Conservation (phyloP, 306 rosid genomes). For the Rubus parviflorus region DNA sequence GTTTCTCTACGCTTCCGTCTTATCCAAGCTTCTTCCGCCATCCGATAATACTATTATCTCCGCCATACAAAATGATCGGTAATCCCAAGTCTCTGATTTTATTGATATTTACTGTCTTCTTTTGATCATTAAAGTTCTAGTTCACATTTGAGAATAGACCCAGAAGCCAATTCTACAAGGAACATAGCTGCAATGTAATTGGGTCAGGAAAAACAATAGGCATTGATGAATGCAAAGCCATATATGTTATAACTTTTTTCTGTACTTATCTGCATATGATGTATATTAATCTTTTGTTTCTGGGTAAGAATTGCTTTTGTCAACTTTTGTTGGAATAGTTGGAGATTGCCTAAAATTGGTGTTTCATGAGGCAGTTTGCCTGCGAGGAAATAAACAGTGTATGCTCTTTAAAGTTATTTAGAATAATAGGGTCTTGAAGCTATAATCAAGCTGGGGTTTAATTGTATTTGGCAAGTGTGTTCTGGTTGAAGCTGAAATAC, state of each 20-base stretch:
- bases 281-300: background rate
- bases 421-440: background rate
- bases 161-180: background rate
- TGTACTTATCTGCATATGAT: background rate
- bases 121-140: background rate
- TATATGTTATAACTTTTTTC: too few relatives aligned
- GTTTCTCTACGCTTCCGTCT: constrained; percentile 52
- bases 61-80: constrained; percentile 82
- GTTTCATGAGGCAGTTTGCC: background rate
- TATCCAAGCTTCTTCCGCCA: constrained; percentile 71
- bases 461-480: background rate
- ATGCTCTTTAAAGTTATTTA: background rate
- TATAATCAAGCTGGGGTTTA: background rate
- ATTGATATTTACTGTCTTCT: background rate
- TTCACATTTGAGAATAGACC: background rate
- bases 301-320: background rate
- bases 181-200: background rate
- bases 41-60: constrained; percentile 48
- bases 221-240: too few relatives aligned
- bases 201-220: background rate
- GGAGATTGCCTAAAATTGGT: background rate
- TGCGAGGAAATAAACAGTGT: background rate
- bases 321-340: background rate
- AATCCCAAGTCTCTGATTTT: background rate
- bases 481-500: background rate